These are phyloP conservation scores for Gilbertella persicaria DNA, from an alignment of 371 early-diverging fungal genomes.

Conservation along the genomic window DNA sequence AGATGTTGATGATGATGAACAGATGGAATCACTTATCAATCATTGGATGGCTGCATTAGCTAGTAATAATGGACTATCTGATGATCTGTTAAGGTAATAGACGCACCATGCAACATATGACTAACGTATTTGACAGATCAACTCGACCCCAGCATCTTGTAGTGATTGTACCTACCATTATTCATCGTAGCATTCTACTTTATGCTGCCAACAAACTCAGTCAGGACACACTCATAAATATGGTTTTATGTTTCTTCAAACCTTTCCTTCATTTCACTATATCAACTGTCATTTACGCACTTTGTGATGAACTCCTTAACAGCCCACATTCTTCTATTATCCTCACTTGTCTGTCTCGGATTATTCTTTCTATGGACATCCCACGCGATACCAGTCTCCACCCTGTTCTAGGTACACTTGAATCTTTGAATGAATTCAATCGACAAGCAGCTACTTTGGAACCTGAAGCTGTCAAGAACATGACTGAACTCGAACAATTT, in stretches of 20 bases:
- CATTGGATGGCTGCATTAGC: conserved; percentile 40
- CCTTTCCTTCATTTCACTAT: conserved; percentile 34
- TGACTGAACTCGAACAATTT: conserved; percentile 11
- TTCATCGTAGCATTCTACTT: conserved; percentile 29
- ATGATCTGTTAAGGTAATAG: conserved; percentile 29
- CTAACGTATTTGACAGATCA: conserved; percentile 5
- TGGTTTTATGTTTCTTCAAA: conserved; percentile 39
- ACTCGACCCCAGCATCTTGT: conserved; percentile 34
- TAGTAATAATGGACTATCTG: conserved; percentile 35
- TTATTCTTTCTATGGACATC: conserved; percentile 9
- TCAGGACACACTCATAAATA: conserved; percentile 18
- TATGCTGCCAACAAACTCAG: conserved; percentile 27
- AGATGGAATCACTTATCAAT: conserved; percentile 29
- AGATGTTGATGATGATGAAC: conserved; percentile 20
- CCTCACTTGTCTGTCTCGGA: conserved; percentile 22
- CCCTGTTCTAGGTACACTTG: conserved; percentile 15
- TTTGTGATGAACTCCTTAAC: conserved; percentile 38
- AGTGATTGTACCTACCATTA: conserved; percentile 33
- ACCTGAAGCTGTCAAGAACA: conserved; percentile 1
- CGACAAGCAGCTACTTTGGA: conserved; percentile 13
- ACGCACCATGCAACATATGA: neutral
- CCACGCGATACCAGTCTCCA: conserved; percentile 11
- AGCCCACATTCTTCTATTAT: conserved; percentile 15
- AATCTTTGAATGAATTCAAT: conserved; percentile 16
- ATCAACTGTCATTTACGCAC: conserved; percentile 18